Base-by-base conservation (phyloP, 2,329 filamentous ascomycete species). In the Colletotrichum sp. region DNA sequence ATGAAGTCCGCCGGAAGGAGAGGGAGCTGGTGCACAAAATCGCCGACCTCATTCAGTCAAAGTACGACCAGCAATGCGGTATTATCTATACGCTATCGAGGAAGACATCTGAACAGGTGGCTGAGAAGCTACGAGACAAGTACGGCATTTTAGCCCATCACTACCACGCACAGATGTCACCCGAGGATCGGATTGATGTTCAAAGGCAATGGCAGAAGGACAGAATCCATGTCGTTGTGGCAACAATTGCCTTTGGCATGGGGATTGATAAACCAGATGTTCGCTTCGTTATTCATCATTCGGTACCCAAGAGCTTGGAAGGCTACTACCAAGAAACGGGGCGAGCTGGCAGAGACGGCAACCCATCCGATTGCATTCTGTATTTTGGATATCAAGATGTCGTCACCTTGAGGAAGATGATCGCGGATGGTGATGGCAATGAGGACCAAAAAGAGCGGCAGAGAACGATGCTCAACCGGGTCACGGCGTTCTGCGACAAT, bases 241-340 rank as follows among this genome's bases (percentile, higher is more conserved):
- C 97, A 24, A 99, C 97, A 0, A 99, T 99, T 83, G 97, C 97
- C 28, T 99, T 99, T 82, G 97, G 97, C 8, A 99, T 99, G 97
- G 97, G 97, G n/a, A 99, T 99, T 78, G 97, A 99, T 87, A 99
- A 99, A 84, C 92, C 96, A 1, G 94, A 99, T 83, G 97, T 99
- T 64, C 94, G 97, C 32, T 99, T 98, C 83, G 97, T 99, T 39
- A 95, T 99, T 55, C 98, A 99, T 82, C 94, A 98, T 81, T 95
- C 93, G 59, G 89, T 99, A 7, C 97, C 97, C 2, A 99, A 99
- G 85, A 98, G 95, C 80, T 87, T 99, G 70, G 97, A 99, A 85
- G 97, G 97, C 1, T 99, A 99, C 84, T 99, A 99, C 82, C 97
- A 99, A 83, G 97, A 99, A 84, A 99, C 97, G 60, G 97, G 97